phyloP scores from a whole-genome alignment of 176 grass and related monocot species.

The Leersia perrieri region DNA sequence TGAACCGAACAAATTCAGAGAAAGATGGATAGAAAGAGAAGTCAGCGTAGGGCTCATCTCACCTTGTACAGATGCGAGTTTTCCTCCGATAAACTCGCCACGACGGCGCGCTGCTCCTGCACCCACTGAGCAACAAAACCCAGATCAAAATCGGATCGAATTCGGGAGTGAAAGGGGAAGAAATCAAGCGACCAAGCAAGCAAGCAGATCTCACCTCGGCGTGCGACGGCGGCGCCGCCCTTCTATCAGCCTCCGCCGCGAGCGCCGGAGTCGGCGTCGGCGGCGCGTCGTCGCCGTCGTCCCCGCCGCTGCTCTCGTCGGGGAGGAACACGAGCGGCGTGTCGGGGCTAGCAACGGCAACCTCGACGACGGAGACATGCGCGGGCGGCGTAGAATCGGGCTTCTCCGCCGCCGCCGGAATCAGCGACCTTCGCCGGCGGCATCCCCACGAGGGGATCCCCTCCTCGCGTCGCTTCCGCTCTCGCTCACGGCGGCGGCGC shows the following conservation, averaged over 20 bases:
- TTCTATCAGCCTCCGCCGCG: background rate
- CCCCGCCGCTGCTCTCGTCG: background rate
- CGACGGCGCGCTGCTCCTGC: slow-evolving; percentile 38
- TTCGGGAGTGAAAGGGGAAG: background rate
- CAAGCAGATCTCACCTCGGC: slow-evolving; percentile 34
- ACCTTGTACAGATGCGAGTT: slow-evolving; percentile 32
- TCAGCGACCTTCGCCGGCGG: slow-evolving; percentile 11
- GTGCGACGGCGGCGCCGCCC: background rate
- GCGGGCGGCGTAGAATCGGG: background rate
- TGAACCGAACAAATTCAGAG: background rate
- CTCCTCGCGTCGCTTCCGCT: background rate
- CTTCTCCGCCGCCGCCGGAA: background rate
- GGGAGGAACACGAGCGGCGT: slow-evolving; percentile 45
- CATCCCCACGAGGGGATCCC: slow-evolving; percentile 36
- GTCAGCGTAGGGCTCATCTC: background rate
- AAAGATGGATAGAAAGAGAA: background rate
- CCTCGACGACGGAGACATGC: background rate
- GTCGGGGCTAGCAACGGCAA: slow-evolving; percentile 48
- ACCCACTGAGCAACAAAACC: slow-evolving; percentile 23
- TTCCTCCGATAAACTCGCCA: slow-evolving; percentile 24
- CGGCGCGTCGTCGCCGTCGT: background rate
- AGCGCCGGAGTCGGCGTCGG: background rate
- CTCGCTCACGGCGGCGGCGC: background rate
- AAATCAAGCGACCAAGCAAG: background rate
- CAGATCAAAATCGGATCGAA: background rate